Base-by-base conservation (phyloP, 768 basidiomycete species). In the Termitomyces sp. region DNA sequence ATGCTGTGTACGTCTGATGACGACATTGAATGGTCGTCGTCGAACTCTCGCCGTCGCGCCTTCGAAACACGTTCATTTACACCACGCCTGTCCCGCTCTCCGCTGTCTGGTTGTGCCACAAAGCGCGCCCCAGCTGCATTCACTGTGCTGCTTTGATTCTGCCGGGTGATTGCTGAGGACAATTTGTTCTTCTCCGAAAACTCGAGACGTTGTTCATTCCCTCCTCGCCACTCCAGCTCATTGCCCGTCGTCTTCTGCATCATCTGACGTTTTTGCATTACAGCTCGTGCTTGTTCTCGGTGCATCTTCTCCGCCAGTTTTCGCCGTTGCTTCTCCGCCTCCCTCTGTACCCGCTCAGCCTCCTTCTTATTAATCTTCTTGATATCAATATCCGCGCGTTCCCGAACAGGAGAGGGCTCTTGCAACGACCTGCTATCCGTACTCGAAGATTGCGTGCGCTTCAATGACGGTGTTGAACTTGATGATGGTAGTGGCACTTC, bases 21-120 rank as follows among this genome's bases (percentile, higher is more conserved):
- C 57, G 92, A 93, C 84, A 93, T 90, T 35, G 94, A 95, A 69
- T 91, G 92, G 68, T 94, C 93, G 69, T 94, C 94, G 74, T 96
- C 94, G 66, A 83, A 89, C 67, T 94, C 91, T 70, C 91, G 78
- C 70, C 90, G 84, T 64, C 93, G 84, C 63, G 86, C 90, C 78
- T 95, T 95, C 58, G 83, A 76, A 69, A 89, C 73, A 28, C 88
- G 82, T 69, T 90, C 89, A 58, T 74, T 74, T 53, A 83, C 81
- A 50, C 80, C 77, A 73, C 85, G 83, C 78, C 81, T 82, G 62
- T 81, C 84, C 33, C 77, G 71, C 22, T 77, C 74, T 36, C 74
- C 74, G 18, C 69, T 71, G 45, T 79, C 79, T 52, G 62, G 49
- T 58, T 66, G 71, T 4, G 66, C 57, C 36, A 69, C 70, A 69